Conservation (phyloP, 208 protist genomes). For the Trypanosoma scelopori region DNA sequence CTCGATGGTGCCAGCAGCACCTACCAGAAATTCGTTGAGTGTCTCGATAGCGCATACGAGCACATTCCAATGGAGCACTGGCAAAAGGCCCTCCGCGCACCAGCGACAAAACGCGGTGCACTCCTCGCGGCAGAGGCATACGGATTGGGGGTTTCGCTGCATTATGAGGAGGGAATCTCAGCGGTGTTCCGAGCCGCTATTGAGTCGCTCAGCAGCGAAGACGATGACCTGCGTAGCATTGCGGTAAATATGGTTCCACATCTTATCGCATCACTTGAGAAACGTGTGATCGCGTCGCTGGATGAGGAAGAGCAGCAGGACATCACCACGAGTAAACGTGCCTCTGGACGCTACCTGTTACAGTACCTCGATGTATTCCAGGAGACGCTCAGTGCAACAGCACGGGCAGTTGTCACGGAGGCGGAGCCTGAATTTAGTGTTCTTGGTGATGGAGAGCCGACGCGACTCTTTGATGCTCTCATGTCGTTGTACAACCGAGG, state of each 20-base stretch:
- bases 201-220: constrained; percentile 59
- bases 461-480: constrained; percentile 76
- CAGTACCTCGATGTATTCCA: constrained; percentile 81
- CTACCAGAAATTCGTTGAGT: constrained; percentile 65
- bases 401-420: constrained; percentile 54
- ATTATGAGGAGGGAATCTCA: constrained; percentile 69
- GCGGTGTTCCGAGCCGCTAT: constrained; percentile 70
- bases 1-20: constrained; percentile 57
- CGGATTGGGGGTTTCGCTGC: constrained; percentile 56
- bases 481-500: constrained; percentile 88
- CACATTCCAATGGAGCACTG: constrained; percentile 62
- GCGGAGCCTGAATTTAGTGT: constrained; percentile 64
- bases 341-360: constrained; percentile 76
- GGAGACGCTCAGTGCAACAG: constrained; percentile 56
- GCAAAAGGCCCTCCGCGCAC: constrained; percentile 59
- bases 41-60: constrained; percentile 45
- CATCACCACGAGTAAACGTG: constrained; percentile 76
- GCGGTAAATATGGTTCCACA: constrained; percentile 61
- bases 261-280: constrained; percentile 68
- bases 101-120: constrained; percentile 60
- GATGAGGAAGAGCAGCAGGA: constrained; percentile 76
- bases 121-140: constrained; percentile 72
- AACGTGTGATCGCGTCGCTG: constrained; percentile 58
- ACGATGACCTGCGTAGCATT: constrained; percentile 34
- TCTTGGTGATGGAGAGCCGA: constrained; percentile 69